Conservation (phyloP, 2,329 filamentous ascomycete genomes). For the Onygena corvina region DNA sequence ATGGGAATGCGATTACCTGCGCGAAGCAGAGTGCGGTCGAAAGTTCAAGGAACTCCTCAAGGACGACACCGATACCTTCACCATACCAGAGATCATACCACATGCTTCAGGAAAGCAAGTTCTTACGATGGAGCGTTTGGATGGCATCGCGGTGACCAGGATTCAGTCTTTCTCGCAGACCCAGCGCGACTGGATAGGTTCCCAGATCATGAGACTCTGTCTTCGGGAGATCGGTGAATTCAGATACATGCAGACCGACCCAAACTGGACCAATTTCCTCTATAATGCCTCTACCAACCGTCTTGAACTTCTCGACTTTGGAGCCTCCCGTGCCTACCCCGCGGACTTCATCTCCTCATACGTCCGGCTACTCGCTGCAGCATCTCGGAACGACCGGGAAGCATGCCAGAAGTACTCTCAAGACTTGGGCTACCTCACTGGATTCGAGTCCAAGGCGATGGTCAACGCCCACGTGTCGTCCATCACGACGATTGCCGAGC, state of each 20-base stretch:
- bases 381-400: constrained; percentile 55
- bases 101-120: constrained; percentile 78
- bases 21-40: constrained; percentile 69
- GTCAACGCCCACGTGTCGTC: constrained; percentile 79
- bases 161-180: constrained; percentile 61
- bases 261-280: constrained; percentile 98
- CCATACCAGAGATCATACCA: constrained; percentile 63
- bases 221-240: constrained; percentile 89
- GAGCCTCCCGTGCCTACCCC: constrained; percentile 77
- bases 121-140: constrained; percentile 84
- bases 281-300: constrained; percentile 62
- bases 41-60: constrained; percentile 66
- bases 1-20: constrained; percentile 93
- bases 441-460: constrained; percentile 76
- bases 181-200: constrained; percentile 92
- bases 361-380: constrained; percentile 65
- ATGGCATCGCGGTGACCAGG: constrained; percentile 74
- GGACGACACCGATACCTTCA: constrained; percentile 62
- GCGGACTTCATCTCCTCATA: constrained; percentile 69
- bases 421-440: constrained; percentile 79
- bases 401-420: constrained; percentile 57
- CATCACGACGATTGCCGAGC: constrained; percentile 81
- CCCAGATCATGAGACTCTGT: constrained; percentile 81
- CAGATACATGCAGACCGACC: constrained; percentile 97
- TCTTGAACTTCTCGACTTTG: constrained; percentile 90